Evolutionary conservation across 2,329 filamentous ascomycete species (phyloP), one percentile per base, ranked within the genome.

Genomic region (Ophiostoma perfectum): DNA sequence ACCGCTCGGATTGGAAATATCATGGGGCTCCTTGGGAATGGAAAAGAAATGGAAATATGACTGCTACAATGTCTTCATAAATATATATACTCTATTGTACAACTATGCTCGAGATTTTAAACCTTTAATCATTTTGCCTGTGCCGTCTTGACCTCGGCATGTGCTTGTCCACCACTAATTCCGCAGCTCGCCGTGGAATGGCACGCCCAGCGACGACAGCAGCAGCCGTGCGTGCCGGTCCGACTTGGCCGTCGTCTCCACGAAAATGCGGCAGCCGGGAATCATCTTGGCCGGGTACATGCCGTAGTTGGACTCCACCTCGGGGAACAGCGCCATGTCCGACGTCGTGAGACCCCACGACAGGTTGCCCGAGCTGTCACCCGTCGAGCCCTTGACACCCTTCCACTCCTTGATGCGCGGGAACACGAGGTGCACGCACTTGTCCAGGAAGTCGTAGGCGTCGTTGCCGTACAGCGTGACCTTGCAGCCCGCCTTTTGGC

Each of bases 381-480:
- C 95, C 52, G 91, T 91, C 60, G 81, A 86, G 44, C 77, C 83
- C 72, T 79, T 76, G 68, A 87, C 75, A 27, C 95, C 95, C 68
- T 86, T 87, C 90, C 92, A 99, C 74, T 99, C 95, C 83, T 98
- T 99, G 79, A 99, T 96, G 76, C 89, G 91, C 52, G 95, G 95
- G 76, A 98, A 84, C 5, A 99, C 93, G 8, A 98, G 82, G 76
- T 96, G 92, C 68, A 98, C 83, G 73, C 93, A 82, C 81, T 97
- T 97, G 75, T 94, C 90, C 62, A 99, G 77, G 78, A 99, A 97
- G 77, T 97, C 90, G 71, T 92, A 91, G 75, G 96, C 95, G 70
- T 89, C 85, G 77, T 95, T 90, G 42, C 92, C 92, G 68, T 84
- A 82, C 71, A 99, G 80, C 39, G 91, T 89, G 65, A 87, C 88